phyloP scores from a whole-genome alignment of 2,329 filamentous ascomycete species.

The Alternaria postmessia region DNA sequence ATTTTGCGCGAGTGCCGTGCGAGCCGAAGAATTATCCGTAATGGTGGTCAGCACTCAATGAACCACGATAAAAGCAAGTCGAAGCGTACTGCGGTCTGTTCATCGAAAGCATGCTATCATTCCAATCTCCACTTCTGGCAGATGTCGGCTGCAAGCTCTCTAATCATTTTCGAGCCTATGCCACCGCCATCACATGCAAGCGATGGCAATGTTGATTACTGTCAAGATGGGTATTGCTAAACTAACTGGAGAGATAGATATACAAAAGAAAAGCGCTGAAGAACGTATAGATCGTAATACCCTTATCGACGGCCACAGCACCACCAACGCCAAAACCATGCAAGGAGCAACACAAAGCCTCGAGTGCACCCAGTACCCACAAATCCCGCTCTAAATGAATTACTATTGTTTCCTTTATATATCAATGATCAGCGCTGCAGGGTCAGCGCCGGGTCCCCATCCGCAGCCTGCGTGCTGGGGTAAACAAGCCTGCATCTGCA shows the following conservation, averaged over 20 bases:
- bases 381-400: conserved; percentile 3
- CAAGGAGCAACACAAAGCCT: conserved; percentile 1
- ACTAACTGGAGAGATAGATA: neutral
- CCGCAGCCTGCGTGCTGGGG: neutral
- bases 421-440: neutral
- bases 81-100: neutral
- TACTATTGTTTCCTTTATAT: neutral
- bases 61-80: neutral
- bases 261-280: conserved; percentile 3
- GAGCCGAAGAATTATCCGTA: neutral
- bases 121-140: neutral
- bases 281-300: neutral
- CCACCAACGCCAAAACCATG: conserved; percentile 15
- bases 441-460: conserved; percentile 24
- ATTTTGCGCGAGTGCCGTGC: neutral
- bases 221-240: neutral
- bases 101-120: neutral
- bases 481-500: conserved; percentile 15
- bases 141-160: neutral
- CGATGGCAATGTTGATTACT: neutral
- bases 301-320: neutral
- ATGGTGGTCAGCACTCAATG: neutral
- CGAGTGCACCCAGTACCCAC: neutral
- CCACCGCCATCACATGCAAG: neutral
- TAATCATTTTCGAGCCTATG: neutral